Evolutionary conservation across 1,139 yeast genomes (phyloP).

Genomic region (Saccharomyces pastorianus): DNA sequence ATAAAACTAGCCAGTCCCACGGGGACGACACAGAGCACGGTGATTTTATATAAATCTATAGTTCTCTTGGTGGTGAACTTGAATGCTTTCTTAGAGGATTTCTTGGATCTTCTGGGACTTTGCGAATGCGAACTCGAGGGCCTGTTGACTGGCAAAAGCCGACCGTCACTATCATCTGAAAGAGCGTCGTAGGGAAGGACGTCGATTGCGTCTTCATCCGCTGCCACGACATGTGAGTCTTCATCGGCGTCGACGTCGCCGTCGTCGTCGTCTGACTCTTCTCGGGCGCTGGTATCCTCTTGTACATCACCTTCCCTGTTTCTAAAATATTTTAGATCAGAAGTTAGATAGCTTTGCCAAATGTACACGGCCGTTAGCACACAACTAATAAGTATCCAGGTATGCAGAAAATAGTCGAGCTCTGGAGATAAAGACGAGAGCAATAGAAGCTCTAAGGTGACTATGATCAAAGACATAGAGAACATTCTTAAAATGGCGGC

Average conservation of each 20-base stretch:
- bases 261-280: constrained; percentile 2
- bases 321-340: constrained; percentile 59
- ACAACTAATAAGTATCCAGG: constrained; percentile 87
- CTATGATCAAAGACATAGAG: constrained; percentile 67
- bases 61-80: constrained; percentile 39
- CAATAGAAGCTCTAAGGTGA: constrained; percentile 62
- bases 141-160: neutral
- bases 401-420: constrained; percentile 63
- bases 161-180: neutral
- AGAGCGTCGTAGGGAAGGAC: neutral
- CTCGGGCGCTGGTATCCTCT: neutral
- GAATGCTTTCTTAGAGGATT: constrained; percentile 8
- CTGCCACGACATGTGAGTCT: neutral
- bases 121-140: neutral
- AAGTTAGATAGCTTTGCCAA: constrained; percentile 81
- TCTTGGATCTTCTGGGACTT: constrained; percentile 2
- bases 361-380: constrained; percentile 76
- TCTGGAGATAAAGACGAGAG: constrained; percentile 50
- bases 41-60: constrained; percentile 74
- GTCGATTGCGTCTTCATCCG: neutral
- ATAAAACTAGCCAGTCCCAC: constrained; percentile 90
- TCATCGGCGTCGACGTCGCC: neutral
- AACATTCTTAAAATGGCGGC: constrained; percentile 85
- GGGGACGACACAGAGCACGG: constrained; percentile 94
- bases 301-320: constrained; percentile 16